Conservation (phyloP, 768 basidiomycete species). For the Roridomyces roridus region DNA sequence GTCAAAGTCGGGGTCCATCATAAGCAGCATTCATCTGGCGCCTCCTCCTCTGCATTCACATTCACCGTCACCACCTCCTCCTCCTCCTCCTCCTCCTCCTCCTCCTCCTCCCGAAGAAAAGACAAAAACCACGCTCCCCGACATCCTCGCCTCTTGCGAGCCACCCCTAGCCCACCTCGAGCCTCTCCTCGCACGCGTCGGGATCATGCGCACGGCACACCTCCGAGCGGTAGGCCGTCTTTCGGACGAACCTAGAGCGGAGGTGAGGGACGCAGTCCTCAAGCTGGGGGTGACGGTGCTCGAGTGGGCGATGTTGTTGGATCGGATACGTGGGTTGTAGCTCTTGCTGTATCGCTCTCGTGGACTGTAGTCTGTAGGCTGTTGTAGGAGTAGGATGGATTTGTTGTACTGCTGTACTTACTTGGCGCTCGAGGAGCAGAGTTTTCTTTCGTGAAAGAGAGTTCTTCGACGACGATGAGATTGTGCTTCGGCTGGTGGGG, state of each 20-base stretch:
- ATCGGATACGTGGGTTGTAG: slow-evolving; percentile 31
- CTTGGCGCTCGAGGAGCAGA: too few relatives aligned
- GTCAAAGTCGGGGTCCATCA: slow-evolving; percentile 11
- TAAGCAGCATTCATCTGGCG: slow-evolving; percentile 21
- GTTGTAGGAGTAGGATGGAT: neutral
- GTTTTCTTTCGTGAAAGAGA: too few relatives aligned
- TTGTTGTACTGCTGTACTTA: too few relatives aligned
- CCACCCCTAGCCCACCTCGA: slow-evolving; percentile 70
- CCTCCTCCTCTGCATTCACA: too few relatives aligned
- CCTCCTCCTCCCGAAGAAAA: too few relatives aligned
- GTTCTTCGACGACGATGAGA: too few relatives aligned
- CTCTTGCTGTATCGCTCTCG: slow-evolving; percentile 23
- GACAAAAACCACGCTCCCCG: too few relatives aligned
- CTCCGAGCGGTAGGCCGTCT: slow-evolving; percentile 65
- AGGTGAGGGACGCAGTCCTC: slow-evolving; percentile 74
- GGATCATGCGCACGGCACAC: slow-evolving; percentile 66
- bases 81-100: too few relatives aligned
- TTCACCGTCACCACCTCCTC: too few relatives aligned
- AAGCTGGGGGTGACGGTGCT: slow-evolving; percentile 71
- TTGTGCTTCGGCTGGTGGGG: too few relatives aligned
- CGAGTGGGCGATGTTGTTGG: slow-evolving; percentile 82
- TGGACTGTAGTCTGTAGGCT: too few relatives aligned
- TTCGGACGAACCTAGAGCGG: slow-evolving; percentile 67
- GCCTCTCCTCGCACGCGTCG: slow-evolving; percentile 61
- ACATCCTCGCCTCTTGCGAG: slow-evolving; percentile 63